phyloP scores from a whole-genome alignment of 2,329 filamentous ascomycete genomes.

The Diaporthe citrichinensis region DNA sequence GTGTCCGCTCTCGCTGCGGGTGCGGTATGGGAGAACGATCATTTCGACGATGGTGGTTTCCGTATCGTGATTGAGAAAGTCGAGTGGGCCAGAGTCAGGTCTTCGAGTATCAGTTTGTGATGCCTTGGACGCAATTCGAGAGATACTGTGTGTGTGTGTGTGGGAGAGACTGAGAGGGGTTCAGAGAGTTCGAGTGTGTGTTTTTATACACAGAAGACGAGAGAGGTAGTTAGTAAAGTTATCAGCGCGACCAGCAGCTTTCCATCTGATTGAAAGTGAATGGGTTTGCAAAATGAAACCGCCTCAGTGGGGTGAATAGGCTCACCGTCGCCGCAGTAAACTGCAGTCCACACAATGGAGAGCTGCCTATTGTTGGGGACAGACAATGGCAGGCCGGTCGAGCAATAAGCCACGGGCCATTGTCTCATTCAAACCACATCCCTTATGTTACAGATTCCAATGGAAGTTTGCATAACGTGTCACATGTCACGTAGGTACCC shows the following conservation, averaged over 20 bases:
- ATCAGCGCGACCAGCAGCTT: neutral
- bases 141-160: neutral
- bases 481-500: neutral
- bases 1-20: neutral
- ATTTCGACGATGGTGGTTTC: neutral
- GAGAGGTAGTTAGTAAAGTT: neutral
- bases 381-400: neutral
- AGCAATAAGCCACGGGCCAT: neutral
- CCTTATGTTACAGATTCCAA: neutral
- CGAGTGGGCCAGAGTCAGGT: neutral
- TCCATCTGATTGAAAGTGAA: neutral
- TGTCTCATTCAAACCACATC: neutral
- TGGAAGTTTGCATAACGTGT: neutral
- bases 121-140: neutral
- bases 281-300: neutral
- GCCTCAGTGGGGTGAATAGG: neutral
- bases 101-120: neutral
- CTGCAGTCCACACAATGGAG: neutral
- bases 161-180: neutral
- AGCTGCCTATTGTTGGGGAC: neutral
- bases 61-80: neutral
- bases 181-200: neutral
- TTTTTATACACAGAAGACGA: neutral
- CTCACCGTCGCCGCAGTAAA: too few relatives aligned
- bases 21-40: neutral